These are phyloP conservation scores for Mucor irregularis DNA, from an alignment of 371 early-diverging fungal species.

Conservation along the genomic window DNA sequence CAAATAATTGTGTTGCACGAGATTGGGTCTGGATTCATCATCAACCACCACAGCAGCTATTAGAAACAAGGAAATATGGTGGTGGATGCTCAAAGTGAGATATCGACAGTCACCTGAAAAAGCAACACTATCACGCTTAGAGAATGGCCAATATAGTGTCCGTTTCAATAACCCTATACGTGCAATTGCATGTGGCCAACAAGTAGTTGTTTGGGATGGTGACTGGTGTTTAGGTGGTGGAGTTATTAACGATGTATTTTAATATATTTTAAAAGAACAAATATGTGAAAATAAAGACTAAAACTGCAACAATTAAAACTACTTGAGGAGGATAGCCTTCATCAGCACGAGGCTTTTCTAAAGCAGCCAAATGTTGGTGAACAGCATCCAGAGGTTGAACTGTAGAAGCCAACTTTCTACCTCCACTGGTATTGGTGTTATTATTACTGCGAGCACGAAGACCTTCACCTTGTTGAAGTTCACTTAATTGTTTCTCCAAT, in stretches of 20 bases:
- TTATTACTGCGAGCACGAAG: conserved; percentile 18
- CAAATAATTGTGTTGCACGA: conserved; percentile 31
- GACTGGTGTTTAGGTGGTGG: conserved; percentile 63
- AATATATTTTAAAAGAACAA: conserved; percentile 15
- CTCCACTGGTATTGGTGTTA: conserved; percentile 4
- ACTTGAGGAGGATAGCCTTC: conserved; percentile 42
- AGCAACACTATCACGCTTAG: conserved; percentile 23
- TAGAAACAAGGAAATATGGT: conserved; percentile 7
- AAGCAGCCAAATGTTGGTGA: conserved; percentile 56
- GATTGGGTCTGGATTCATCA: conserved; percentile 51
- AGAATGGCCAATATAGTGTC: conserved; percentile 26
- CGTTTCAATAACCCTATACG: conserved; percentile 42
- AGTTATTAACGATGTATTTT: conserved; percentile 37
- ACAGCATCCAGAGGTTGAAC: conserved; percentile 50
- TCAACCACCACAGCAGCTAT: conserved; percentile 5
- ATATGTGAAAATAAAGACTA: conserved; percentile 26
- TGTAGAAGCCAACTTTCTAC: conserved; percentile 32
- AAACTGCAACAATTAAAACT: conserved; percentile 9
- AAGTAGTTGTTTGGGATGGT: conserved; percentile 52
- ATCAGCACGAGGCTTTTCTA: conserved; percentile 46
- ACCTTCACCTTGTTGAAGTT: conserved; percentile 22
- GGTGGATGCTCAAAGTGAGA: conserved; percentile 44
- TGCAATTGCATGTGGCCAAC: conserved; percentile 51
- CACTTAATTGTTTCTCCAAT: conserved; percentile 28
- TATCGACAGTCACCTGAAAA: conserved; percentile 49